Percentiles rank a stretch among this genome's conserved stretches.
Conservation (phyloP, 768 basidiomycete species). For the Leccinum rimulosum region DNA sequence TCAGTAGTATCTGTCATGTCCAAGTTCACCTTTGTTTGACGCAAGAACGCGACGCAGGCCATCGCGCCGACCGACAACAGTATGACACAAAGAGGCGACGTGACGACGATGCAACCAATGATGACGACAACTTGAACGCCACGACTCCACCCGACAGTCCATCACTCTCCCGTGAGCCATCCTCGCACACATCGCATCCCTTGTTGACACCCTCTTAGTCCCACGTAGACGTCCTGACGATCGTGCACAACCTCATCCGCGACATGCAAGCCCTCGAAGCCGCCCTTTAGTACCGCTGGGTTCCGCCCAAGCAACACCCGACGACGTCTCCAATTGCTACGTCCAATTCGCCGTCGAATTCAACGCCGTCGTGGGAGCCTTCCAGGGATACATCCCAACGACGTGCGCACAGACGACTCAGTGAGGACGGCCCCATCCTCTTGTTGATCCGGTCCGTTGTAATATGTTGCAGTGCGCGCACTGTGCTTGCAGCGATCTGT, state of each 20-base stretch:
- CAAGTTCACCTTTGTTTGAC: too few species aligned
- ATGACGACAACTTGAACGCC: too few species aligned
- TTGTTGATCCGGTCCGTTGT: neutral
- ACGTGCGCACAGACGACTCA: constrained; percentile 45
- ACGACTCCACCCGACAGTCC: neutral
- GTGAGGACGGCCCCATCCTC: constrained; percentile 3
- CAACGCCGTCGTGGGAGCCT: constrained; percentile 77
- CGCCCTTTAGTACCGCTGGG: constrained; percentile 63
- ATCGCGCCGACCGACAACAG: too few species aligned
- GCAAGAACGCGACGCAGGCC: too few species aligned
- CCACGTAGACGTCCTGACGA: constrained; percentile 48
- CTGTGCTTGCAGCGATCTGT: constrained; percentile 36
- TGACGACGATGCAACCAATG: too few species aligned
- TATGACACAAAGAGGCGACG: too few species aligned
- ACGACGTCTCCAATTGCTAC: constrained; percentile 84
- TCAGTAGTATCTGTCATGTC: too few species aligned
- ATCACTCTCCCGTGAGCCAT: neutral
- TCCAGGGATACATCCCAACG: constrained; percentile 72
- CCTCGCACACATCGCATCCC: neutral
- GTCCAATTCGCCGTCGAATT: constrained; percentile 89
- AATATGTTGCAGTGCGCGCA: neutral
- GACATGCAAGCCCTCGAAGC: constrained; percentile 87
- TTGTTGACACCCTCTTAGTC: neutral
- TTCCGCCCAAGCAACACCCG: constrained; percentile 52
- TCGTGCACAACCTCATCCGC: constrained; percentile 68